A percentile compares a stretch with the other conserved stretches of the same genome.
These are phyloP conservation scores for Diaporthe caulivora DNA, from an alignment of 2,329 filamentous ascomycete genomes.

Conservation along the genomic window DNA sequence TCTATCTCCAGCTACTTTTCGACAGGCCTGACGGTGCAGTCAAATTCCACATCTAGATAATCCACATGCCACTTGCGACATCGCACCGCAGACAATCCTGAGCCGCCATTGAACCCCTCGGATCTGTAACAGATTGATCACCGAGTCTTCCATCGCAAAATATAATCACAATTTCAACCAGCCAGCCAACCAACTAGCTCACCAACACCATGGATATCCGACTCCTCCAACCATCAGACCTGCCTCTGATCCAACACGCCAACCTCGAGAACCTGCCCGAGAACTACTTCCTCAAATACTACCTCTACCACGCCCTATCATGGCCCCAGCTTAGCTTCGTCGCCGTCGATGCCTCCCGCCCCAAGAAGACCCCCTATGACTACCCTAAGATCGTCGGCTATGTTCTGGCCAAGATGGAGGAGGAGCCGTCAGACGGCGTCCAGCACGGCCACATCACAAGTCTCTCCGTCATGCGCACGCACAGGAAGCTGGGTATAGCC, in stretches of 20 bases:
- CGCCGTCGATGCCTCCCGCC: constrained; percentile 89
- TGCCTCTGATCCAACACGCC: constrained; percentile 94
- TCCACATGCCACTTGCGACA: constrained; percentile 25
- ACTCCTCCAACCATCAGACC: constrained; percentile 83
- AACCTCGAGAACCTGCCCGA: constrained; percentile 99
- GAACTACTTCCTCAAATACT: constrained; percentile 99
- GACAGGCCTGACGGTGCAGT: constrained; percentile 7
- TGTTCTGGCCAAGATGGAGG: constrained; percentile 99
- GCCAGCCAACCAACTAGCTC: not conserved
- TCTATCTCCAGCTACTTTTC: constrained; percentile 7
- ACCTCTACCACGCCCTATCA: constrained; percentile 97
- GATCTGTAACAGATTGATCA: not conserved
- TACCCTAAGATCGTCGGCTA: constrained; percentile 99
- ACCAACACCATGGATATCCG: constrained; percentile 84
- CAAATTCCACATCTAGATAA: constrained; percentile 14
- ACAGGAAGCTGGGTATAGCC: constrained; percentile 89
- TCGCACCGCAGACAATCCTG: not conserved
- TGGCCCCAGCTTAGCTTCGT: constrained; percentile 99
- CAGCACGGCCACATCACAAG: constrained; percentile 97
- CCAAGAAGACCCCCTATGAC: constrained; percentile 82
- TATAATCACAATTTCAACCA: not conserved
- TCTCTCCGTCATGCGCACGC: constrained; percentile 95
- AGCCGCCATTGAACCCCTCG: not conserved
- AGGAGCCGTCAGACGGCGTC: constrained; percentile 91
- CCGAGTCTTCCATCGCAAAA: not conserved